phyloP scores from a whole-genome alignment of 371 early-diverging fungal genomes.

The Syncephalastrum racemosum region DNA sequence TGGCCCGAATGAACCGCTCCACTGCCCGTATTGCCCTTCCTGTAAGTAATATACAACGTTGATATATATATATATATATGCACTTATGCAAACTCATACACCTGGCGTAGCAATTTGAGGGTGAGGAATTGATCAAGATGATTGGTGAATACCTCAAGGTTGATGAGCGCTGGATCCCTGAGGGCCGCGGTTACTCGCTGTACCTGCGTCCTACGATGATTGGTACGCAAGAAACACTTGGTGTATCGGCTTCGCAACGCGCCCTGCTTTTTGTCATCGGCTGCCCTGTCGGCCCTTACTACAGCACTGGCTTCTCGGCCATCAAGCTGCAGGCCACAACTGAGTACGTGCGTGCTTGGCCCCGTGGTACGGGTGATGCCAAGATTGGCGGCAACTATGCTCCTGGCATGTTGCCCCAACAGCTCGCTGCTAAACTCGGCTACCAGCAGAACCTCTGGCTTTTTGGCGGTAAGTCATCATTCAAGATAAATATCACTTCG shows the following conservation, averaged over 20 bases:
- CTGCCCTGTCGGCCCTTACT: constrained; percentile 97
- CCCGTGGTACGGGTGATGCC: constrained; percentile 92
- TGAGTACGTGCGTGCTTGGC: constrained; percentile 93
- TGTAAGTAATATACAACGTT: constrained; percentile 35
- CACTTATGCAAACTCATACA: neutral
- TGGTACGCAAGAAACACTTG: constrained; percentile 84
- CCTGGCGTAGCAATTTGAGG: constrained; percentile 66
- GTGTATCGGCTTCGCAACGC: constrained; percentile 70
- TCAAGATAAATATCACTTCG: too few species aligned
- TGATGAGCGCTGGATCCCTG: constrained; percentile 89
- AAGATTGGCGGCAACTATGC: constrained; percentile 93
- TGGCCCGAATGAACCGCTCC: constrained; percentile 77
- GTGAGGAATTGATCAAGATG: constrained; percentile 77
- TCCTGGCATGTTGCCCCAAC: constrained; percentile 77
- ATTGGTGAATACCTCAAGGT: constrained; percentile 83
- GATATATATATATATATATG: neutral
- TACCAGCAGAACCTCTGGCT: constrained; percentile 96
- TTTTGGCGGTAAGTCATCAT: constrained; percentile 60
- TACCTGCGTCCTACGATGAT: constrained; percentile 96
- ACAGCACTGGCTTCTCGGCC: constrained; percentile 89
- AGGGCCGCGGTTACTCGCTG: constrained; percentile 89
- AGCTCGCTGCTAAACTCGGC: constrained; percentile 81
- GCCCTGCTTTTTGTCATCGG: constrained; percentile 89
- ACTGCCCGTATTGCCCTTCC: constrained; percentile 83
- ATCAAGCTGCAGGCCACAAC: constrained; percentile 84